Base-by-base conservation (phyloP, 768 basidiomycete genomes). In the Roridomyces roridus region DNA sequence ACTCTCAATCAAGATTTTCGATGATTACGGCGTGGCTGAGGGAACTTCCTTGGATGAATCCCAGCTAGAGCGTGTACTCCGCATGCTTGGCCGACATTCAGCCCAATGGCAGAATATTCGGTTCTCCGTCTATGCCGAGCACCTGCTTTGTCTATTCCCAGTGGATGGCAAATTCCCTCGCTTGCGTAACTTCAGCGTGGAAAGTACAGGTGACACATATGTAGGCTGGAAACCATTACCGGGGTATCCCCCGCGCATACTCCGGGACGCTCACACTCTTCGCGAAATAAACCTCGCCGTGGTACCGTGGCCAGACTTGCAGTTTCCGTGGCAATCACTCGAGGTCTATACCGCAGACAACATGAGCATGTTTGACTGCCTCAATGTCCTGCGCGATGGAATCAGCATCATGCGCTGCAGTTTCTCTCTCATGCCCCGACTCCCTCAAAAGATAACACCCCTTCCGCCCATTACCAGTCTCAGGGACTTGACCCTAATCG, bases 61-160 rank as follows among this genome's bases (percentile, higher is more conserved):
- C 4, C 23, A 24, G 43, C 12, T 44, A 8, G 21, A 7, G 15
- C 18, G 12, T 23, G 35, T 54, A 21, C 35, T 45, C 4, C n/a
- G 25, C 5, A 46, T 37, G 44, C 45, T 54, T 23, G 36, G 52
- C 14, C 12, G 17, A 21, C 52, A n/a, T 40, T 36, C 52, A 12
- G 52, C 35, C n/a, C 52, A 54, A n/a, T 54, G 52, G 52, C 44
- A 37, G 14, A 54, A 40, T 14, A 31, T 54, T 5, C 6, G 5
- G 35, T 31, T 54, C 20, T n/a, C 8, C 21, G 25, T 39, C 34
- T 40, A 21, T 18, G 26, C 52, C 11, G 26, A 14, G 14, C 23
- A 46, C 34, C 23, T 54, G 24, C 20, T 17, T 12, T n/a, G 28
- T 25, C 14, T 54, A 17, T 29, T 26, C n/a, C 52, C 44, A n/a